Conservation (phyloP, 2,329 filamentous ascomycete species). For the Colletotrichum orbiculare region DNA sequence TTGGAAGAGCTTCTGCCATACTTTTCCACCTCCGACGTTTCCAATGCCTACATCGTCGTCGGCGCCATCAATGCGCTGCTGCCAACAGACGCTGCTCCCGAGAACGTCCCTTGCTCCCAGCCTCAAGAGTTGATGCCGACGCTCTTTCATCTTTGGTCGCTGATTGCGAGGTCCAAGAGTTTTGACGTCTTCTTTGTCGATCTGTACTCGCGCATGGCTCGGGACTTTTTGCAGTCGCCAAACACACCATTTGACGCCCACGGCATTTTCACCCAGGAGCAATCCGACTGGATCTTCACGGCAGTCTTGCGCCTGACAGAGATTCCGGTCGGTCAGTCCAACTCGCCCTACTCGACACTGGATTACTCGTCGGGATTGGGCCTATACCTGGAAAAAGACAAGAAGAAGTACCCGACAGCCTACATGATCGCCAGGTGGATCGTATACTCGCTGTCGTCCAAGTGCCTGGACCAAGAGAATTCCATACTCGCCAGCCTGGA, state of each 20-base stretch:
- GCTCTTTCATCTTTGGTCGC: slow-evolving; percentile 95
- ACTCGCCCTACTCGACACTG: slow-evolving; percentile 88
- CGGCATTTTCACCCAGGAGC: slow-evolving; percentile 92
- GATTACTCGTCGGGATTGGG: slow-evolving; percentile 87
- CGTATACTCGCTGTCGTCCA: slow-evolving; percentile 89
- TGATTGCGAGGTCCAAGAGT: slow-evolving; percentile 88
- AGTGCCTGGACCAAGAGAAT: slow-evolving; percentile 78
- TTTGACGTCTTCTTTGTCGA: slow-evolving; percentile 92
- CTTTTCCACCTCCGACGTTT: slow-evolving; percentile 93
- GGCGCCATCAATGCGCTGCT: slow-evolving; percentile 88
- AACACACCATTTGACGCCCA: slow-evolving; percentile 85
- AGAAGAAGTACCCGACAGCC: slow-evolving; percentile 89
- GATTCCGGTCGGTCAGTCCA: slow-evolving; percentile 96
- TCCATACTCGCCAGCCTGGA: slow-evolving; percentile 89
- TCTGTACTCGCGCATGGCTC: slow-evolving; percentile 85
- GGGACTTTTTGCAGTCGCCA: slow-evolving; percentile 81
- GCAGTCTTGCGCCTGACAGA: slow-evolving; percentile 89
- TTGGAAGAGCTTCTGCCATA: slow-evolving; percentile 83
- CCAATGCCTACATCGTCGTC: slow-evolving; percentile 92
- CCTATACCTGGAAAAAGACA: slow-evolving; percentile 89
- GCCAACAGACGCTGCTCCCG: slow-evolving; percentile 82
- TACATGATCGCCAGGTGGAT: slow-evolving; percentile 96
- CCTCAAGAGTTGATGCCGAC: slow-evolving; percentile 92
- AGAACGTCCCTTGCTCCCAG: slow-evolving; percentile 78
- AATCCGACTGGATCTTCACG: slow-evolving; percentile 93